Base-by-base conservation (phyloP, 176 grass and related monocot genomes). In the Musa beccarii region DNA sequence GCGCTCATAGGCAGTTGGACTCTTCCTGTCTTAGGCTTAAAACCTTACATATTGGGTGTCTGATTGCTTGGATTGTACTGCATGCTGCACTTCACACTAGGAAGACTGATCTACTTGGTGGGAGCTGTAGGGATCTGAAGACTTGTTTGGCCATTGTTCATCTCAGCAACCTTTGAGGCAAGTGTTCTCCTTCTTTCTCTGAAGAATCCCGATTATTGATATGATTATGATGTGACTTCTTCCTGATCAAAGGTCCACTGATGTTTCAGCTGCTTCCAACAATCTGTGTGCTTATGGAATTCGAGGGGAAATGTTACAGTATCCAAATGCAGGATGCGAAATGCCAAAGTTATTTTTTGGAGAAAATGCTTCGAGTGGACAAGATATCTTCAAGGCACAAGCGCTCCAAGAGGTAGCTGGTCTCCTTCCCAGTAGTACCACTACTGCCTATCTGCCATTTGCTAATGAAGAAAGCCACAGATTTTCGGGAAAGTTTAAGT, bases 331-430 rank as follows among this genome's bases (percentile, higher is more conserved):
- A 64, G 9, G 92, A 92, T 78, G 79, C 71, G 82, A 87, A 85
- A 78, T 79, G 86, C 2, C 75, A 78, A 53, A 75, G 71, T 75
- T 73, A 74, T 69, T 77, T 87, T 68, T 59, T 78, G 16, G 89
- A 85, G 79, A 29, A 78, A 23, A 68, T 80, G 54, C 86, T 82
- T 64, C 70, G 34, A 43, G 34, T 84, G 34, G 73, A 81, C 55
- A 76, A 49, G 54, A 80, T 74, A 67, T 81, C 77, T 26, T 79
- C 83, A 26, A 78, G 77, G 78, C 71, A 86, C 51, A 89, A 82
- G 80, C 80, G 75, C 55, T 87, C 88, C 21, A 89, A 87, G 78
- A 89, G 88, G 90, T 97, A 79, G 4, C 59, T 66, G 62, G 51
- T 74, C 75, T 8, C 21, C 81, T 52, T 22, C 49, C 17, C 70